Evolutionary conservation across 2,329 filamentous ascomycete genomes (phyloP).

Genomic region (Calycina marina): DNA sequence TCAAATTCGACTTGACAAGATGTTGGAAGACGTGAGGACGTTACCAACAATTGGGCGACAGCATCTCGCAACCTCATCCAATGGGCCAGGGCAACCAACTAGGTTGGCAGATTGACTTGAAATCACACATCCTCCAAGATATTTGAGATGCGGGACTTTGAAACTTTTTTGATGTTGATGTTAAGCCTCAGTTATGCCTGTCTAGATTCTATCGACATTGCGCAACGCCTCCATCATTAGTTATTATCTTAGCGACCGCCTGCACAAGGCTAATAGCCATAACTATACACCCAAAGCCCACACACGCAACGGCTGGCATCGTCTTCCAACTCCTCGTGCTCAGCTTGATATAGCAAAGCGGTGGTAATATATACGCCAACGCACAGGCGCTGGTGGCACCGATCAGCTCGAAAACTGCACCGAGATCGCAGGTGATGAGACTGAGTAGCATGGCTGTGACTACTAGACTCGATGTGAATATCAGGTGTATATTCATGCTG

Average conservation of each 20-base stretch:
- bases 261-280: conserved; percentile 69
- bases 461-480: conserved; percentile 77
- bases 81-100: too few relatives aligned
- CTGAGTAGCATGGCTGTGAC: conserved; percentile 61
- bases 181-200: neutral
- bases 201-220: conserved; percentile 13
- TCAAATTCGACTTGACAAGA: too few relatives aligned
- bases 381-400: conserved; percentile 90
- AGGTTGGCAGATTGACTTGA: too few relatives aligned
- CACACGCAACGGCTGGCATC: conserved; percentile 54
- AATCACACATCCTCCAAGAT: too few relatives aligned
- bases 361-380: conserved; percentile 88
- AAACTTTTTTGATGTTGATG: neutral
- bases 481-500: conserved; percentile 62
- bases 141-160: too few relatives aligned
- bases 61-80: neutral
- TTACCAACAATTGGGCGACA: too few relatives aligned
- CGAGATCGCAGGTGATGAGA: conserved; percentile 82
- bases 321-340: conserved; percentile 64
- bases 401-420: conserved; percentile 88
- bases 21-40: too few relatives aligned
- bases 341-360: conserved; percentile 88
- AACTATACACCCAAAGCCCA: conserved; percentile 64
- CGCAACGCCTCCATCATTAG: conserved; percentile 17
- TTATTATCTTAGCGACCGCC: conserved; percentile 50